Evolutionary conservation across 176 grass and related monocot genomes (phyloP).

Genomic region (Cymbopogon citratus): DNA sequence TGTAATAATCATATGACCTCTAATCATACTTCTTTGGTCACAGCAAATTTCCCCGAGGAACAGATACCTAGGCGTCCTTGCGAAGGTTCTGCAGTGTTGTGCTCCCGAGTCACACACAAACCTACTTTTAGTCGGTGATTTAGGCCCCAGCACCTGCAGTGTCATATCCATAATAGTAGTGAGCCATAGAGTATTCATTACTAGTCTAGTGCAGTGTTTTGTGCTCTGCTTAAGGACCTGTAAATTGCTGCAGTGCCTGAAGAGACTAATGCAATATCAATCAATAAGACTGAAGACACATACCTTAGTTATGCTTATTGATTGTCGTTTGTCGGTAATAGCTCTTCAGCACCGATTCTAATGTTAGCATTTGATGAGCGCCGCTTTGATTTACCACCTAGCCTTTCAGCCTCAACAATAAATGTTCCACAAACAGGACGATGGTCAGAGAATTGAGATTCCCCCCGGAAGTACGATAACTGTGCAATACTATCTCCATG

Average conservation of each 20-base stretch:
- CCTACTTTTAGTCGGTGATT: neutral
- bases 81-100: constrained; percentile 4
- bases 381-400: constrained; percentile 42
- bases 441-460: constrained; percentile 76
- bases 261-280: neutral
- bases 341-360: constrained; percentile 63
- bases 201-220: neutral
- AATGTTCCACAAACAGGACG: constrained; percentile 67
- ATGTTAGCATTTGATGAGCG: constrained; percentile 44
- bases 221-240: neutral
- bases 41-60: neutral
- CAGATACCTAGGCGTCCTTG: neutral
- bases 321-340: constrained; percentile 31
- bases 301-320: constrained; percentile 31
- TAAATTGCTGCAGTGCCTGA: neutral
- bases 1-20: constrained; percentile 1
- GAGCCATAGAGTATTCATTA: neutral
- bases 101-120: neutral
- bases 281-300: neutral
- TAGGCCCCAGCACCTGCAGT: constrained; percentile 26
- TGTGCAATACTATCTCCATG: constrained; percentile 56
- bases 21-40: constrained; percentile 19
- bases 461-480: constrained; percentile 55
- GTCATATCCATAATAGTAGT: constrained; percentile 4
- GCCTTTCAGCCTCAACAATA: constrained; percentile 44